Conservation (phyloP, 768 basidiomycete genomes). For the Hypholoma fasciculare region DNA sequence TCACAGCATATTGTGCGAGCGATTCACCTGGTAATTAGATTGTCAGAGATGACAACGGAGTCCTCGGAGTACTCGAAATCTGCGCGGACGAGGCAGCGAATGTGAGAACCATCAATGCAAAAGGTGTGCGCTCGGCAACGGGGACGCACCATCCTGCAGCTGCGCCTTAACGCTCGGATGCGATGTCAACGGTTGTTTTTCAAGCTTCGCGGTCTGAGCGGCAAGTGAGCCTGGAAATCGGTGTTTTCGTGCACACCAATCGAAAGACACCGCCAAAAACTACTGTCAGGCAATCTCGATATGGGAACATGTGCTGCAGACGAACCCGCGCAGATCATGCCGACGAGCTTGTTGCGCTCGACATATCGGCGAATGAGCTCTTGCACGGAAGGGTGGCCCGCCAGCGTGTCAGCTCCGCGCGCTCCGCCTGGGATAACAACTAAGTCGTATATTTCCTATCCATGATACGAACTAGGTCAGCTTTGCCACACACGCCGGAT, state of each 20-base stretch:
- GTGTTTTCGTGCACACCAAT: neutral
- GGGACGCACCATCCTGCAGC: conserved; percentile 49
- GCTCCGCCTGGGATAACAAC: conserved; percentile 79
- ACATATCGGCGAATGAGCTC: conserved; percentile 60
- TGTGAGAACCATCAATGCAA: neutral
- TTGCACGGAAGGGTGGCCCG: conserved; percentile 59
- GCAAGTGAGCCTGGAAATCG: conserved; percentile 58
- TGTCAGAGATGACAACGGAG: conserved; percentile 69
- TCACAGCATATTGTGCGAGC: neutral
- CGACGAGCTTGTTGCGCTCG: conserved; percentile 56
- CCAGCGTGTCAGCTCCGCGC: conserved; percentile 74
- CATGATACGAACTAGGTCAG: conserved; percentile 1
- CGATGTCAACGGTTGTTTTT: conserved; percentile 70
- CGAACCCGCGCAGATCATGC: conserved; percentile 85
- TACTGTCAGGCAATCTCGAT: neutral
- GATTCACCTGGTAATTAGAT: conserved; percentile 73
- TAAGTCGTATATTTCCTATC: conserved; percentile 64
- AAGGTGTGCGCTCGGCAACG: conserved; percentile 9
- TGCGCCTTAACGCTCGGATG: conserved; percentile 69
- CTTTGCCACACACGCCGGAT: neutral
- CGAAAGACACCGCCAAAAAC: neutral
- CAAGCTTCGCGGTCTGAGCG: conserved; percentile 61
- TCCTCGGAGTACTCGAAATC: conserved; percentile 77
- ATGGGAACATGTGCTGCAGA: neutral
- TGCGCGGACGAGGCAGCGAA: conserved; percentile 21